Conservation (phyloP, 768 basidiomycete species). For the Plicaturopsis crispa region DNA sequence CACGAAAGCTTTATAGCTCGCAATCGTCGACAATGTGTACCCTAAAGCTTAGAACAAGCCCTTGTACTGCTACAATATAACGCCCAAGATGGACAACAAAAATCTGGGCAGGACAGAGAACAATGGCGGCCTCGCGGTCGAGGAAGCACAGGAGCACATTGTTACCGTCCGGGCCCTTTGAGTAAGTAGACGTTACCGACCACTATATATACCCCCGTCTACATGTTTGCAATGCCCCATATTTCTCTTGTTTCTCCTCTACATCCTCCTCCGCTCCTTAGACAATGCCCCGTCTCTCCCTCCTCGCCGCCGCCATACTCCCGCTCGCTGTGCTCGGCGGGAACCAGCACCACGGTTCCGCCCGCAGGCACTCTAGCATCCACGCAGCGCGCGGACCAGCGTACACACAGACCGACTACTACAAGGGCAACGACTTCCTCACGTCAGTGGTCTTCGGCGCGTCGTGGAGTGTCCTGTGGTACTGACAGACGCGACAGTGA, state of each 20-base stretch:
- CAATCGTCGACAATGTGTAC: no score
- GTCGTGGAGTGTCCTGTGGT: neutral
- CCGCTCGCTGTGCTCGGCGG: neutral
- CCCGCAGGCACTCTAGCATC: neutral
- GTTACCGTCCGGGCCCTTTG: no score
- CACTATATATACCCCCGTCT: no score
- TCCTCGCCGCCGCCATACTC: neutral
- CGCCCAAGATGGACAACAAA: no score
- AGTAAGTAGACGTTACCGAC: no score
- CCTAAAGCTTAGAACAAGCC: no score
- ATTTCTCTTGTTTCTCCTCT: neutral
- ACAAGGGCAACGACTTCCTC: slow-evolving; percentile 50
- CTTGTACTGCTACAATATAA: no score
- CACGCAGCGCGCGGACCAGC: slow-evolving; percentile 4
- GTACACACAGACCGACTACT: slow-evolving; percentile 31
- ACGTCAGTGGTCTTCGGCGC: slow-evolving; percentile 30
- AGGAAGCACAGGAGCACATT: no score
- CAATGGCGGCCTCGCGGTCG: no score
- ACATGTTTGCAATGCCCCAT: no score
- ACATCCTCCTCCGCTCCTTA: neutral
- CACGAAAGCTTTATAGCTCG: no score
- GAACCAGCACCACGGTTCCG: neutral
- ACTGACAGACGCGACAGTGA: slow-evolving; percentile 28
- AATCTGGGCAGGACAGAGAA: no score
- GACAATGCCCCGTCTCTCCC: neutral